These are phyloP conservation scores for Phragmites australis DNA, from an alignment of 176 grass and related monocot species.

Conservation along the genomic window DNA sequence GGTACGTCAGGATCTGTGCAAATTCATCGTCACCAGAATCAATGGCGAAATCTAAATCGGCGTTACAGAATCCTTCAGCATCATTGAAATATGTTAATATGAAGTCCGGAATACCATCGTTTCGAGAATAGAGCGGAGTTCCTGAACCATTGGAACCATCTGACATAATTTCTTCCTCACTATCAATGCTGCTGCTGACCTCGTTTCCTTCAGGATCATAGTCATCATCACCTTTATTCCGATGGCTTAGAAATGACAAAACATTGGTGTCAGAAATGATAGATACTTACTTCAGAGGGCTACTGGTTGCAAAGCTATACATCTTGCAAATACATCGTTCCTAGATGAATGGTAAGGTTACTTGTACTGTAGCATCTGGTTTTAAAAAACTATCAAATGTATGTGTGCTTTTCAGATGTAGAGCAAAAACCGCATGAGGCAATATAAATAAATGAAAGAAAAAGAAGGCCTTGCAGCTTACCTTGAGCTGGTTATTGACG, in stretches of 20 bases:
- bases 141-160: conserved; percentile 62
- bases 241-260: conserved; percentile 56
- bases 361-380: too few relatives aligned
- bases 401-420: too few relatives aligned
- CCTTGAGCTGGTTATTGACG: conserved; percentile 89
- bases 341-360: too few relatives aligned
- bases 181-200: conserved; percentile 38
- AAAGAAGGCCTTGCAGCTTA: conserved; percentile 16
- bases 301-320: too few relatives aligned
- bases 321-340: too few relatives aligned
- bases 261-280: conserved; percentile 1
- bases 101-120: conserved; percentile 63
- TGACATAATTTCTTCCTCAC: conserved; percentile 52
- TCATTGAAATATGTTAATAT: conserved; percentile 49
- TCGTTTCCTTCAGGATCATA: conserved; percentile 81
- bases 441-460: too few relatives aligned
- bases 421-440: too few relatives aligned
- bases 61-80: conserved; percentile 39
- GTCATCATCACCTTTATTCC: conserved; percentile 74
- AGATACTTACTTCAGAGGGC: conserved; percentile 58
- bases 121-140: conserved; percentile 64
- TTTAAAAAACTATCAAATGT: too few relatives aligned
- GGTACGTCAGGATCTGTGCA: conserved; percentile 48
- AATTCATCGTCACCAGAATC: conserved; percentile 55
- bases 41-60: conserved; percentile 39